Evolutionary conservation across 495 filamentous ascomycete genomes (phyloP).

Genomic region (Penicillium turbatum): DNA sequence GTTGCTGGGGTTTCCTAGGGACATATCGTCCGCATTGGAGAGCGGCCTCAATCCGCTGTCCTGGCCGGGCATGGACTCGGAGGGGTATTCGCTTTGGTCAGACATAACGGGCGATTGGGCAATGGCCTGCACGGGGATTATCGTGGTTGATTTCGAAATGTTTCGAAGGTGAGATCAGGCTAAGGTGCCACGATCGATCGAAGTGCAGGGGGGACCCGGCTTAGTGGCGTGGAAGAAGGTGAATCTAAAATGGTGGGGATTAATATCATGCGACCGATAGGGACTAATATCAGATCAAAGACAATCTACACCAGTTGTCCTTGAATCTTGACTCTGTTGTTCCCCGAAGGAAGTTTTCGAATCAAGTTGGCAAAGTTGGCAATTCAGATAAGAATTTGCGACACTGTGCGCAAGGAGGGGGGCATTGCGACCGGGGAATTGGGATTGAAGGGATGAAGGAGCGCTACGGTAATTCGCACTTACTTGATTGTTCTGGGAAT

Average conservation of each 20-base stretch:
- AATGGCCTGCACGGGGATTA: neutral
- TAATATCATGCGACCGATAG: constrained; percentile 17
- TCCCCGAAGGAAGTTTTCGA: neutral
- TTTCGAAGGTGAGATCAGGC: neutral
- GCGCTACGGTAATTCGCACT: neutral
- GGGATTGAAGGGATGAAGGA: neutral
- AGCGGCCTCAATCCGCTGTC: constrained; percentile 31
- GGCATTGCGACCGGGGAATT: constrained; percentile 8
- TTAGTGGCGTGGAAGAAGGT: constrained; percentile 22
- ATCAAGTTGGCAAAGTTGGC: neutral
- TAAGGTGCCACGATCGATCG: constrained; percentile 8
- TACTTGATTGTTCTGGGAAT: neutral
- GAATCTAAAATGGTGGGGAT: constrained; percentile 29
- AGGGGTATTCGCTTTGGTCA: constrained; percentile 26
- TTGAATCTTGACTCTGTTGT: neutral
- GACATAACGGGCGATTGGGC: constrained; percentile 17
- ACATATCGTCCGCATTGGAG: constrained; percentile 33
- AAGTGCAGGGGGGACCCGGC: constrained; percentile 15
- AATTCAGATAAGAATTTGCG: constrained; percentile 18
- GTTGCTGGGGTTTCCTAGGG: constrained; percentile 27
- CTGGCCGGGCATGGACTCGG: constrained; percentile 26
- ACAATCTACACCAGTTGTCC: neutral
- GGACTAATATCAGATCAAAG: neutral
- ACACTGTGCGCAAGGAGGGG: constrained; percentile 20
- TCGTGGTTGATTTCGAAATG: neutral